Base-by-base conservation (phyloP, 2,329 filamentous ascomycete species). In the Fusarium bactridioides region DNA sequence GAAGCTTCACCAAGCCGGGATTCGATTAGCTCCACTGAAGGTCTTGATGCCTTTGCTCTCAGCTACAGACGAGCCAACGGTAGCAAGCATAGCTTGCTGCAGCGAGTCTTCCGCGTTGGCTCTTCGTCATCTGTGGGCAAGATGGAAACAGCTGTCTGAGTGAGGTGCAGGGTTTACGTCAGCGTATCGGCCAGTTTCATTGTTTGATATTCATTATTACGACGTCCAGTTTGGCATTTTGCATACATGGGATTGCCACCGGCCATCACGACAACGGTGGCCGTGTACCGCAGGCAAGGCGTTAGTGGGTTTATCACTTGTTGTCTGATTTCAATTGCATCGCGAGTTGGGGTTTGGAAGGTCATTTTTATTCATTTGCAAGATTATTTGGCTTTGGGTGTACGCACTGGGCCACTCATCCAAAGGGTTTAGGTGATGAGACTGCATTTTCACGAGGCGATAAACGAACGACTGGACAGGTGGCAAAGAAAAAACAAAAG, bases 21-120 rank as follows among this genome's bases (percentile, higher is more conserved):
- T 10, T 74, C 67, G 5, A 51, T 69, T 54, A 66, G 59, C 23
- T 55, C 64, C 8, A 35, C 51, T 15, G 61, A 73, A n/a, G 65
- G 64, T n/a, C 62, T 61, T 44, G 74, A 76, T 31, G 38, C 65
- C 7, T 57, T 75, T 11, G 43, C 73, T 21, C 54, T 77, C 27
- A 74, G 67, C 12, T 77, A 74, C 25, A 74, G 73, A 47, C 72
- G 76, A 21, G 74, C 76, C 31, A 77, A 77, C n/a, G 76, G 74
- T 47, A 75, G 66, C 48, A 76, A 74, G 66, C 47, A 67, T 15
- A 78, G 65, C 29, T 44, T 78, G 19, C 67, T 78, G 18, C 74
- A 78, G 29, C 74, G 74, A 48, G 76, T 78, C 23, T 76, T 78
- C 18, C 64, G 72, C 8, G 74, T 73, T 31, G 73, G 73, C 33